Evolutionary conservation across 2,329 filamentous ascomycete genomes (phyloP), one percentile per base, ranked within the genome.

Genomic region (Dryadomyces sulphureus): DNA sequence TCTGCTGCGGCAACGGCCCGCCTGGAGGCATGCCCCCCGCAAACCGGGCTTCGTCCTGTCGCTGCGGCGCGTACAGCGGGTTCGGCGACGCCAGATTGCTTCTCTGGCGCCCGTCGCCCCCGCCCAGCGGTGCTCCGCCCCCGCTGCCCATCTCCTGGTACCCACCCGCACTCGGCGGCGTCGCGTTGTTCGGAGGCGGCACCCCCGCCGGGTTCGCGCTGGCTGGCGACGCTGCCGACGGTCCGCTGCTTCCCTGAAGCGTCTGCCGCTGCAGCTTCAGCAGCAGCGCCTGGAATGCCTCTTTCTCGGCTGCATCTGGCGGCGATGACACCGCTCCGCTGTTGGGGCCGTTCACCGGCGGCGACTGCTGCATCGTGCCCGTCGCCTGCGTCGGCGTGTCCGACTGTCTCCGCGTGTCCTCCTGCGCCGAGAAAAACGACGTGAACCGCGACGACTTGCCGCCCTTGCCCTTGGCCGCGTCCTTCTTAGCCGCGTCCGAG

Each of bases 371-470:
- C 41, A 55, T 50, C 21, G 59, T 53, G 11, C 14, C 22, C 14
- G 14, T 12, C 9, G 24, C 8, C 20, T 19, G 24, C 12, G 65
- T 65, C 7, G 68, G 60, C 3, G 68, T 64, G 47, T 79, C 75
- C 1, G 67, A 66, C 50, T 68, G 68, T 21, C 65, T 62, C 46
- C 67, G 64, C 17, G 60, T 61, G 48, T 70, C 66, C 20, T 78
- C 75, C 52, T 81, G 70, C 41, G 75, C 65, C 35, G 70, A 71
- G 59, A 89, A 86, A 55, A 95, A 84, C 3, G 82, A 86, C 43
- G 87, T 88, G 59, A 95, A 95, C 46, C 87, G 75, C 12, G 89
- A 95, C 5, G 84, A 76, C 57, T 90, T 89, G 22, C 63, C 65
- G 1, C 72, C 60, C 59, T 84, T 84, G 12, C 70, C 62, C 56